Percentiles rank a stretch among this genome's conserved stretches.
These are phyloP conservation scores for Diatrype stigma DNA, from an alignment of 2,329 filamentous ascomycete genomes.

Conservation along the genomic window DNA sequence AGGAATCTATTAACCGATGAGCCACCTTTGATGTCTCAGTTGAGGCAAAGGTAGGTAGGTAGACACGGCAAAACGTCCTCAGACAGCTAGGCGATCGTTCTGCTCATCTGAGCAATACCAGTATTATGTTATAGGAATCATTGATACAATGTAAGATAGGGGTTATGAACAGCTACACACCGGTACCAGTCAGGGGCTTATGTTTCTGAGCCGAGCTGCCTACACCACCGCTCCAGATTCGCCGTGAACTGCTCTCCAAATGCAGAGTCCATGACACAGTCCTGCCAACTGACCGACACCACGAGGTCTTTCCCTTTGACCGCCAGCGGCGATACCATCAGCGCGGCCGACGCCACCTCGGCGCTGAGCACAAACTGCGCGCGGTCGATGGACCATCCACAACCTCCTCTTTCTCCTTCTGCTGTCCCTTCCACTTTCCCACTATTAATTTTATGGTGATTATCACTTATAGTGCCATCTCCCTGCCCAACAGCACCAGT, in stretches of 20 bases:
- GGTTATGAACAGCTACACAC: not conserved
- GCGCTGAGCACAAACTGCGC: slow-evolving; percentile 14
- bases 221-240: slow-evolving; percentile 12
- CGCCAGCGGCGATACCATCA: slow-evolving; percentile 8
- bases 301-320: slow-evolving; percentile 13
- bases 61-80: too few relatives aligned
- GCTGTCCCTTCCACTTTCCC: not conserved
- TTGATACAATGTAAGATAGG: not conserved
- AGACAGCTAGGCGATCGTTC: too few relatives aligned
- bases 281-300: slow-evolving; percentile 13
- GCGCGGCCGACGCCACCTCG: slow-evolving; percentile 9
- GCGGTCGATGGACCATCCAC: slow-evolving; percentile 11
- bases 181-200: not conserved
- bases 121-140: not conserved
- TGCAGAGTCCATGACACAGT: slow-evolving; percentile 6
- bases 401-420: not conserved
- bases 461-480: too few relatives aligned
- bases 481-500: too few relatives aligned
- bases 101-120: too few relatives aligned
- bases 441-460: too few relatives aligned
- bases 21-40: too few relatives aligned
- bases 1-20: too few relatives aligned
- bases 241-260: slow-evolving; percentile 10
- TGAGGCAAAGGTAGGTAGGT: too few relatives aligned
- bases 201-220: not conserved